Evolutionary conservation across 768 basidiomycete species (phyloP).

Genomic region (Termitomyces bulborhizus): DNA sequence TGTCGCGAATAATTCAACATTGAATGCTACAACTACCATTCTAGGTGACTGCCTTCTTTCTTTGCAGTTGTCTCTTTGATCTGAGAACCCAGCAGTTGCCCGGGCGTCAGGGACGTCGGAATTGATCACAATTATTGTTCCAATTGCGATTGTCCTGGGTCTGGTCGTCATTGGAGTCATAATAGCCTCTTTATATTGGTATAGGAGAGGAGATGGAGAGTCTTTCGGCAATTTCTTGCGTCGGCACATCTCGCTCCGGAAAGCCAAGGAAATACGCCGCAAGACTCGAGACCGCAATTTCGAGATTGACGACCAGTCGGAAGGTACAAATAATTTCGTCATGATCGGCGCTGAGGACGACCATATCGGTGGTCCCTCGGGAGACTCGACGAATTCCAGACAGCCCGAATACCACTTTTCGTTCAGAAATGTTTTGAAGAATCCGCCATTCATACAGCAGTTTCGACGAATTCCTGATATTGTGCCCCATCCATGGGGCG

Average conservation of each 20-base stretch:
- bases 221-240: background rate
- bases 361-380: background rate
- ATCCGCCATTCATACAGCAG: conserved; percentile 11
- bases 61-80: background rate
- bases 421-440: conserved; percentile 7
- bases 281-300: conserved; percentile 2
- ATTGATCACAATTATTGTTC: conserved; percentile 3
- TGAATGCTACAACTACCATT: background rate
- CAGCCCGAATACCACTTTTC: conserved; percentile 2
- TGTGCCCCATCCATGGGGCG: conserved; percentile 12
- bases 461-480: conserved; percentile 11
- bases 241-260: background rate
- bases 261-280: conserved; percentile 7
- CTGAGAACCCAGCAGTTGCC: background rate
- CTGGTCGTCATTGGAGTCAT: background rate
- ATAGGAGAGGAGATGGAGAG: background rate
- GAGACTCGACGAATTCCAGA: background rate
- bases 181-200: conserved; percentile 1
- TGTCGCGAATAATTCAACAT: conserved; percentile 2
- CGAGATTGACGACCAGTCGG: conserved; percentile 13
- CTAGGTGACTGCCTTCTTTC: conserved; percentile 4
- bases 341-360: background rate
- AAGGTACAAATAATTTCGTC: conserved; percentile 8
- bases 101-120: background rate
- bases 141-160: conserved; percentile 7